Evolutionary conservation across 768 basidiomycete species (phyloP).

Genomic region (Trametes coccinea): DNA sequence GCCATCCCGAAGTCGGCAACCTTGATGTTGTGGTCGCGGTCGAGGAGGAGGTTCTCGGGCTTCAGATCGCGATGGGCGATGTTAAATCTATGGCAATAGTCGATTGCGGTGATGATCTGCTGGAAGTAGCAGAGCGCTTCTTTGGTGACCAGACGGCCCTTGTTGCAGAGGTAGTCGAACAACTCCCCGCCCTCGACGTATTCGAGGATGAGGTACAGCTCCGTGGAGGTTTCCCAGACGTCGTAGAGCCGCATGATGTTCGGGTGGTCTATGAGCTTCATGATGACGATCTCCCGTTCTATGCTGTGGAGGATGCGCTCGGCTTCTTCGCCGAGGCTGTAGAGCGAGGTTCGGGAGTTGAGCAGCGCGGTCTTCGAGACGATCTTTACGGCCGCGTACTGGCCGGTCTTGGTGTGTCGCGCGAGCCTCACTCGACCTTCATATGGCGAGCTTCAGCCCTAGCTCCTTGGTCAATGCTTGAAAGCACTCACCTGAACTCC

Average conservation of each 20-base stretch:
- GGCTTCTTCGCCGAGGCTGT: constrained; percentile 67
- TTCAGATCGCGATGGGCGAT: constrained; percentile 94
- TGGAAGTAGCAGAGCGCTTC: constrained; percentile 89
- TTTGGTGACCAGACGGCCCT: constrained; percentile 64
- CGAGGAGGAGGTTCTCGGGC: constrained; percentile 90
- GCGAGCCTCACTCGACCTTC: constrained; percentile 85
- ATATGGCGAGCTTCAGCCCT: constrained; percentile 31
- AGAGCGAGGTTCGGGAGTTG: constrained; percentile 65
- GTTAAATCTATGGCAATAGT: constrained; percentile 93
- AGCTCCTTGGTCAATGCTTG: too few species aligned
- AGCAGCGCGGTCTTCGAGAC: constrained; percentile 74
- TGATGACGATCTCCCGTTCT: constrained; percentile 93
- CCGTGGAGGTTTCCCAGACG: constrained; percentile 91
- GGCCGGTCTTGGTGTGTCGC: constrained; percentile 81
- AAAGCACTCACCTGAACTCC: constrained; percentile 43
- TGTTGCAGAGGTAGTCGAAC: constrained; percentile 86
- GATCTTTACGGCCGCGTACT: constrained; percentile 94
- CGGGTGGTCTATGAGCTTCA: constrained; percentile 96
- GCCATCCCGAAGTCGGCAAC: constrained; percentile 99
- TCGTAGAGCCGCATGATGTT: constrained; percentile 94
- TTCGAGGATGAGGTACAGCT: constrained; percentile 91
- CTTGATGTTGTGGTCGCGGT: constrained; percentile 84
- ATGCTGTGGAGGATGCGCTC: constrained; percentile 79
- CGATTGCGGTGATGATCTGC: constrained; percentile 88
- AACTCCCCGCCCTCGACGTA: constrained; percentile 95